Percentiles rank a stretch among this genome's conserved stretches.
Evolutionary conservation across 192 early-diverging fungal genomes (phyloP).

Genomic region (Thamnidium elegans): DNA sequence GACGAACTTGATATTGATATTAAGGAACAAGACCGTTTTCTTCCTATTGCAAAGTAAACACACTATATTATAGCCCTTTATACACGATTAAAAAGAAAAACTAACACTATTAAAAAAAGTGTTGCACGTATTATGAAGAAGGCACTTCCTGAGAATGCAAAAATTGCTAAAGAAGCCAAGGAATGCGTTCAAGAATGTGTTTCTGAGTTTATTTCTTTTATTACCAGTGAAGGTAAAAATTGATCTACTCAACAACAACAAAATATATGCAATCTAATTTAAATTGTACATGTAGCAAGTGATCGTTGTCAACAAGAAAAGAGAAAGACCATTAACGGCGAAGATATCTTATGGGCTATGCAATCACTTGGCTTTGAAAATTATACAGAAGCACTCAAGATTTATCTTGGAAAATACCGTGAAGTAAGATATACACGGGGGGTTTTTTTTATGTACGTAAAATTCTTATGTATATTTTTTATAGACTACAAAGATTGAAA

Average conservation of each 20-base stretch:
- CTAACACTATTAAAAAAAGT: no score
- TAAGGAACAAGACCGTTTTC: slow-evolving; percentile 92
- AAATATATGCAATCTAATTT: background rate
- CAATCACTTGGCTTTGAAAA: slow-evolving; percentile 97
- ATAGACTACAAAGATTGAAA: slow-evolving; percentile 54
- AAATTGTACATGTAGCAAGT: slow-evolving; percentile 64
- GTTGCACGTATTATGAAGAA: slow-evolving; percentile 98
- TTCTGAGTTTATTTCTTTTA: slow-evolving; percentile 97
- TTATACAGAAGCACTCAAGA: slow-evolving; percentile 87
- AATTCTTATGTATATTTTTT: no score
- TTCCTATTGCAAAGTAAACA: slow-evolving; percentile 83
- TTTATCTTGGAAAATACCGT: slow-evolving; percentile 86
- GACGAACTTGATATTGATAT: slow-evolving; percentile 71
- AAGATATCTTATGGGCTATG: slow-evolving; percentile 98
- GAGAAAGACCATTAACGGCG: slow-evolving; percentile 97
- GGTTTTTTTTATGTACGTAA: no score
- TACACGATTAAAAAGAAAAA: no score
- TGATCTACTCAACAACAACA: no score
- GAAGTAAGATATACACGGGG: no score
- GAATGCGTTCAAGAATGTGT: slow-evolving; percentile 96
- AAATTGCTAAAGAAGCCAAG: slow-evolving; percentile 98
- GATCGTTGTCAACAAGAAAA: slow-evolving; percentile 94
- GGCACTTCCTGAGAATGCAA: slow-evolving; percentile 94
- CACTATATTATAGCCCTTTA: background rate
- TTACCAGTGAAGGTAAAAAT: slow-evolving; percentile 84